A percentile compares a stretch with the other conserved stretches of the same genome.
Conservation (phyloP, 768 basidiomycete species). For the Galerina marginata region DNA sequence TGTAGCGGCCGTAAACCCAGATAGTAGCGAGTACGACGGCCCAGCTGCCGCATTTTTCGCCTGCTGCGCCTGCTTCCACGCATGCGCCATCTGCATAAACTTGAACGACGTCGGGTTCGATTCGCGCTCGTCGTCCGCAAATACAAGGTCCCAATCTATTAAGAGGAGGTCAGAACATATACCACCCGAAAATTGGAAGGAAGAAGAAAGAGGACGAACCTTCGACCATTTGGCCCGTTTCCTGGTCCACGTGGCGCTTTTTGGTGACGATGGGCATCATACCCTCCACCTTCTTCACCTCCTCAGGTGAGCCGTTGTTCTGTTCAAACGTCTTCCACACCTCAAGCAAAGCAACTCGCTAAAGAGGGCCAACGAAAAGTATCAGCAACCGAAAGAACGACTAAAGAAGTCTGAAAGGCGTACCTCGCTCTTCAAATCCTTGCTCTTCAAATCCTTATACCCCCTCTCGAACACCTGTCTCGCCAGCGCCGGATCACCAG, state of each 20-base stretch:
- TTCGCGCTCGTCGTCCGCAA: conserved; percentile 95
- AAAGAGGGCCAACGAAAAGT: conserved; percentile 3
- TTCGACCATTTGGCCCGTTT: conserved; percentile 87
- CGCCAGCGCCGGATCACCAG: conserved; percentile 74
- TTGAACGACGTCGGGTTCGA: conserved; percentile 94
- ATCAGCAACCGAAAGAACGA: conserved; percentile 1
- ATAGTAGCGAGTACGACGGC: conserved; percentile 71
- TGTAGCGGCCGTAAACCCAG: conserved; percentile 80
- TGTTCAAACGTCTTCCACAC: conserved; percentile 97
- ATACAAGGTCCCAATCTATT: conserved; percentile 92
- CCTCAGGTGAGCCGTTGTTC: conserved; percentile 71
- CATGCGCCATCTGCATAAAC: conserved; percentile 94
- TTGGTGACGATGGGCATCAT: conserved; percentile 81
- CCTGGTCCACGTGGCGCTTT: conserved; percentile 72
- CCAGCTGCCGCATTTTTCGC: conserved; percentile 82
- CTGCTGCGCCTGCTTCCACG: conserved; percentile 82
- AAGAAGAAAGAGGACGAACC: conserved; percentile 51
- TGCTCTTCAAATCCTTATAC: conserved; percentile 85
- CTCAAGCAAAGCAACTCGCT: conserved; percentile 92
- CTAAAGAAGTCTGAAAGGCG: conserved; percentile 2
- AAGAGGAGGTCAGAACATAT: conserved; percentile 83
- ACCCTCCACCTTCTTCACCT: conserved; percentile 81
- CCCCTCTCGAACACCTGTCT: conserved; percentile 84
- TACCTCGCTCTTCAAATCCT: conserved; percentile 89
- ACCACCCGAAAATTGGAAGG: conserved; percentile 30